Evolutionary conservation across 2,329 filamentous ascomycete genomes (phyloP), one percentile per base, ranked within the genome.

Genomic region (Fusarium guadeloupense): DNA sequence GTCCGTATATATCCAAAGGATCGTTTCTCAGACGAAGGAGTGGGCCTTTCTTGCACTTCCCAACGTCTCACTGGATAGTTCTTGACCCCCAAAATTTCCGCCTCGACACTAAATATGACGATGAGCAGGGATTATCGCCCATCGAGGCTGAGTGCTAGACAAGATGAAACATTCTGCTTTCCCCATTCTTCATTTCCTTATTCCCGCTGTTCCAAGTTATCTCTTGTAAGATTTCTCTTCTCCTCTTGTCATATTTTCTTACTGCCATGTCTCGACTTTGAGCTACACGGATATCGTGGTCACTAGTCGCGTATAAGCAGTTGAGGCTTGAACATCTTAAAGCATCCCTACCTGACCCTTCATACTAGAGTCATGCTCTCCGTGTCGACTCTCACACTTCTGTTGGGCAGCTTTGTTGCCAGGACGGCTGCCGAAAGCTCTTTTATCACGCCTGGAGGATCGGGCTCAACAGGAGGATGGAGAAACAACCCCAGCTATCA

Each of bases 401-500:
- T 65, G 31, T 19, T 65, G 21, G 34, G 43, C 41, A 39, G 44
- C 30, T 42, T 65, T 17, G 38, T 35, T 39, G 31, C 35, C 38
- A 34, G 10, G 20, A 45, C 38, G 6, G 38, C 25, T 26, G 49
- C 58, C 25, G 59, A 55, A 13, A 54, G n/a, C 34, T 17, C 17
- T 6, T 66, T 66, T 20, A n/a, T 46, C 9, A 62, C 58, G 8
- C 63, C 63, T 20, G 62, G 62, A 58, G 44, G 54, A 21, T 44
- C 63, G 14, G 62, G 63, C 10, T 48, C 62, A 2, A 21, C 55
- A 2, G 55, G n/a, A 7, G 30, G 40, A 9, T 70, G 56, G 38
- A 61, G 62, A 39, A 67, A 72, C 23, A 70, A 71, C 39, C 67
- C 70, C 2, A 46, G 17, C 8, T 70, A 69, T 19, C 43, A 51